phyloP scores from a whole-genome alignment of 2,329 filamentous ascomycete species.

The Teratosphaeriaceae sp. region DNA sequence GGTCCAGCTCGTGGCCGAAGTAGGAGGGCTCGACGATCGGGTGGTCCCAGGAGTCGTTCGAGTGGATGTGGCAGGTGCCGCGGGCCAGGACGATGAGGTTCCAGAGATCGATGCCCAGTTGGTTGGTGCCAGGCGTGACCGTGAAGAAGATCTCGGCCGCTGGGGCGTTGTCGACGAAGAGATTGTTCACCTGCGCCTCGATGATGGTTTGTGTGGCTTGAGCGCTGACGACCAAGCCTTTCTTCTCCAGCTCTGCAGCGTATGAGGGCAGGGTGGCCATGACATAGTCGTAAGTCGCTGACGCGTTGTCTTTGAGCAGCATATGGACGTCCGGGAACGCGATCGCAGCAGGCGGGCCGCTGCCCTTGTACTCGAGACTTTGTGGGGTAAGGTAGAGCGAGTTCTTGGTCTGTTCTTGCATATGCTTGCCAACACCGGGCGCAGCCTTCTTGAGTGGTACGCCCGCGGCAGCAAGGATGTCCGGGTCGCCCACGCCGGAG shows the following conservation, averaged over 20 bases:
- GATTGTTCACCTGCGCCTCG: conserved; percentile 19
- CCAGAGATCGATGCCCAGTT: conserved; percentile 34
- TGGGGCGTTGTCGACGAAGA: conserved; percentile 18
- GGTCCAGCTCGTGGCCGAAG: conserved; percentile 36
- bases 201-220: conserved; percentile 17
- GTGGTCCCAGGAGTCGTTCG: conserved; percentile 21
- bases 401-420: conserved; percentile 15
- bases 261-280: conserved; percentile 25
- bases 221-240: conserved; percentile 17
- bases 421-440: conserved; percentile 7
- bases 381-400: conserved; percentile 10
- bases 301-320: conserved; percentile 26
- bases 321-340: conserved; percentile 31
- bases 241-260: conserved; percentile 15
- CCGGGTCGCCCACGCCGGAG: conserved; percentile 47
- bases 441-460: conserved; percentile 4
- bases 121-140: conserved; percentile 20
- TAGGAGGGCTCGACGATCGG: conserved; percentile 39
- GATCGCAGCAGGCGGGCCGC: conserved; percentile 33
- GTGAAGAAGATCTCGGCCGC: conserved; percentile 34
- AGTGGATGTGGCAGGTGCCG: conserved; percentile 19
- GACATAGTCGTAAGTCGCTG: conserved; percentile 19
- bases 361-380: conserved; percentile 26
- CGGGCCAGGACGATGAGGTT: conserved; percentile 24
- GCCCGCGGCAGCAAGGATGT: conserved; percentile 14